phyloP scores from a whole-genome alignment of 2,329 filamentous ascomycete species.

The Cladophialophora chaetospira region DNA sequence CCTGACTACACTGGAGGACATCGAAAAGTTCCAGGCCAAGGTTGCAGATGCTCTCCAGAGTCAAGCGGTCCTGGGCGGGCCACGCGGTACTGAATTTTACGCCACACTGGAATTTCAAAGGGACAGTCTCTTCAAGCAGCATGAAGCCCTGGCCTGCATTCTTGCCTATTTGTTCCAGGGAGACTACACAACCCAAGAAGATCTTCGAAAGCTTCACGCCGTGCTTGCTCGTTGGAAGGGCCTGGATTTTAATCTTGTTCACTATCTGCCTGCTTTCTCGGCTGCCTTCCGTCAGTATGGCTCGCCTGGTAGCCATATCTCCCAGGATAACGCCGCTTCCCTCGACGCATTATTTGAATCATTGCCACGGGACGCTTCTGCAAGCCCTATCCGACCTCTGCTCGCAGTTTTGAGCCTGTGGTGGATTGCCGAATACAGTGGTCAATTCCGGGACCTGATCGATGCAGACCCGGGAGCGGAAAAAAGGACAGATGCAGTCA shows the following conservation, averaged over 20 bases:
- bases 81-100: conserved; percentile 63
- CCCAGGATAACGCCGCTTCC: conserved; percentile 42
- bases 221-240: conserved; percentile 65
- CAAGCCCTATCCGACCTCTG: conserved; percentile 63
- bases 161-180: conserved; percentile 76
- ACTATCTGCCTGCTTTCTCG: conserved; percentile 79
- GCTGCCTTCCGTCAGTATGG: conserved; percentile 77
- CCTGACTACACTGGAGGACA: conserved; percentile 71
- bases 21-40: conserved; percentile 74
- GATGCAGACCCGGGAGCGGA: conserved; percentile 55
- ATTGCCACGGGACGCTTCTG: conserved; percentile 45
- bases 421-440: conserved; percentile 93
- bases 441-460: conserved; percentile 76
- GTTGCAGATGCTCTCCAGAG: conserved; percentile 76
- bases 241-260: conserved; percentile 74
- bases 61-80: conserved; percentile 71
- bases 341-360: conserved; percentile 54
- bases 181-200: conserved; percentile 67
- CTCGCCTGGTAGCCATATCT: conserved; percentile 46
- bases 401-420: conserved; percentile 77
- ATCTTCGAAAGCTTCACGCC: conserved; percentile 72
- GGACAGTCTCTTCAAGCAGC: conserved; percentile 79
- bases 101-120: conserved; percentile 81
- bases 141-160: conserved; percentile 83
- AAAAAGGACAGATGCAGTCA: conserved; percentile 71